Base-by-base conservation (phyloP, 2,329 filamentous ascomycete species). In the Ascochyta pisi region DNA sequence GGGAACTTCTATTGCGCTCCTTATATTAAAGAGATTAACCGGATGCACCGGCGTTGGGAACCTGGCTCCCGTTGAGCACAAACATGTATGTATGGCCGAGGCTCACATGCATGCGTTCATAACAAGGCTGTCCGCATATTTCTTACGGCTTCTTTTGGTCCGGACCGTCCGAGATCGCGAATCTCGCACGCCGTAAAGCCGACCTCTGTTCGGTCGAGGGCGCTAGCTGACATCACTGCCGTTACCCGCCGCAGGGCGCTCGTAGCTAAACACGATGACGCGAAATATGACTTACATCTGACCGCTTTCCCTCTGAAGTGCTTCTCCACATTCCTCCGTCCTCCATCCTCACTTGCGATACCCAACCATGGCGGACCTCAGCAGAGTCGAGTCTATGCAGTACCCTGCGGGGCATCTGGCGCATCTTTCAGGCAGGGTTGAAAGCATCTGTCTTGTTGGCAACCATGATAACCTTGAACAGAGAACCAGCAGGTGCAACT, bases 371-470 rank as follows among this genome's bases (percentile, higher is more conserved):
- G 66, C 71, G 13, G 72, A 76, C 39, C 70, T 77, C 29, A 62
- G 58, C 41, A 65, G 72, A 55, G 57, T 74, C 60, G 75, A 77
- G 58, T 77, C 76, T n/a, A 77, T 74, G 63, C 76, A 82, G 70
- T 93, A 89, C 75, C 90, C 90, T 2, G 79, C 84, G 44, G 92
- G 91, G n/a, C 92, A 96, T 73, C 79, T 94, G 41, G 89, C 91
- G 44, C 89, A 94, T 76, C 82, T 97, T 57, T 13, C 29, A 31
- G 29, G 29, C 12, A 31, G 29, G 29, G 12, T 15, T 31, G 4
- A 31, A 12, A 31, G 12, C 10, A 12, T 31, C 29, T 4, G 13
- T 15, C 29, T 31, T 15, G 6, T 31, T 31, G 29, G 29, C 29
- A 31, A 12, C 12, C 12, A 13, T 31, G 4, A 31, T 31, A 15